Percentiles rank a stretch among this genome's conserved stretches.
Evolutionary conservation across 2,329 filamentous ascomycete species (phyloP).

Genomic region (Balansia obtecta): DNA sequence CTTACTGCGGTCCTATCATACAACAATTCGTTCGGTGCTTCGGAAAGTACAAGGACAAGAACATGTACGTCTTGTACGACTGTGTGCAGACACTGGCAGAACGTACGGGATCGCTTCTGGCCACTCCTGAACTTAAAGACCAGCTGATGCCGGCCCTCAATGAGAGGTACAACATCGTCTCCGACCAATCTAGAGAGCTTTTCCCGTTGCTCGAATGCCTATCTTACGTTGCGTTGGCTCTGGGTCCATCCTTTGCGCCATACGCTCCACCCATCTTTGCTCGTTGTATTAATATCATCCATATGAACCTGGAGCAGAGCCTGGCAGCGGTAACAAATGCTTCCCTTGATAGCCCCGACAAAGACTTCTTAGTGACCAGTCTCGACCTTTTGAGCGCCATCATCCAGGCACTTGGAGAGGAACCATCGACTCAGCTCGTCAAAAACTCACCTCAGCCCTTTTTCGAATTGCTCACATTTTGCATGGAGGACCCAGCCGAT

Average conservation of each 20-base stretch:
- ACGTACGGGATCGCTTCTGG: conserved; percentile 70
- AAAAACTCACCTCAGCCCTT: conserved; percentile 65
- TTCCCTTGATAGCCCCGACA: conserved; percentile 68
- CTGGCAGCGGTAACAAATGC: conserved; percentile 57
- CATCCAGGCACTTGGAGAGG: conserved; percentile 71
- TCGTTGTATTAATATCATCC: conserved; percentile 83
- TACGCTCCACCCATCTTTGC: conserved; percentile 80
- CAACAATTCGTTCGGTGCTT: conserved; percentile 90
- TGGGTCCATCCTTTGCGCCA: conserved; percentile 69
- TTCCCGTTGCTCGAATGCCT: conserved; percentile 94
- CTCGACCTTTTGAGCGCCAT: conserved; percentile 87
- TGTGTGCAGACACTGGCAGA: conserved; percentile 96
- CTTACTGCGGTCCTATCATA: conserved; percentile 82
- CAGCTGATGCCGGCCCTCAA: conserved; percentile 90
- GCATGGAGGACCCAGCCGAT: conserved; percentile 82
- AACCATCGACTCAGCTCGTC: conserved; percentile 66
- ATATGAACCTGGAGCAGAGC: conserved; percentile 76
- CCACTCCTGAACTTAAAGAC: conserved; percentile 67
- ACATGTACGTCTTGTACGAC: conserved; percentile 98
- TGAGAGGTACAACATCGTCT: conserved; percentile 72
- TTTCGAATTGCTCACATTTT: conserved; percentile 82
- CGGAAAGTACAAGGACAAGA: conserved; percentile 90
- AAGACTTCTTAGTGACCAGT: conserved; percentile 93
- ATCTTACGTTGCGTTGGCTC: conserved; percentile 81
- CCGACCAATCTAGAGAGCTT: conserved; percentile 81